Evolutionary conservation across 441 rosid genomes (phyloP).

Genomic region (Adansonia gregorii): DNA sequence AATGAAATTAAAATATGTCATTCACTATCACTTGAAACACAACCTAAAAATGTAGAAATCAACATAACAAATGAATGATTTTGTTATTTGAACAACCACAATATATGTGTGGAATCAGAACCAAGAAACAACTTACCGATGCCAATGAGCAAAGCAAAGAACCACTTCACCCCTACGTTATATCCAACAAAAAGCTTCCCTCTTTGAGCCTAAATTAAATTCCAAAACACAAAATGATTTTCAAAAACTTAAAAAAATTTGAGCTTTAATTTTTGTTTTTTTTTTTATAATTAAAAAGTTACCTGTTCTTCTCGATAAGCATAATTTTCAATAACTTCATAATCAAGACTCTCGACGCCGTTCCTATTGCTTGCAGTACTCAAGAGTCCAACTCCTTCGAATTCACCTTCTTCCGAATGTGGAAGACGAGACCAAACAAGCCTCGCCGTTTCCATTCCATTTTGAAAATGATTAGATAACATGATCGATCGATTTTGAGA

Average conservation of each 20-base stretch:
- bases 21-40: neutral
- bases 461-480: slow-evolving; percentile 77
- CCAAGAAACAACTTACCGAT: slow-evolving; percentile 56
- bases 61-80: neutral
- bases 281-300: neutral
- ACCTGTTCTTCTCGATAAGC: slow-evolving; percentile 97
- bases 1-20: slow-evolving; percentile 6
- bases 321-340: slow-evolving; percentile 88
- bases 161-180: slow-evolving; percentile 87
- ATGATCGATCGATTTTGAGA: slow-evolving; percentile 38
- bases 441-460: slow-evolving; percentile 77
- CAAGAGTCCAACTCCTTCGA: slow-evolving; percentile 56
- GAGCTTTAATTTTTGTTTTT: neutral
- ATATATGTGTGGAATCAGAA: neutral
- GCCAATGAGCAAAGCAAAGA: slow-evolving; percentile 94
- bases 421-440: slow-evolving; percentile 85
- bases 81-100: neutral
- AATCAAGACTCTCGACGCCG: slow-evolving; percentile 83
- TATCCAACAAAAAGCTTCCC: slow-evolving; percentile 80
- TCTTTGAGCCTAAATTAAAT: slow-evolving; percentile 67
- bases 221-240: slow-evolving; percentile 5
- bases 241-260: neutral
- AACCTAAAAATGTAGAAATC: too few species aligned
- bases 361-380: slow-evolving; percentile 44
- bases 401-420: slow-evolving; percentile 63